These are phyloP conservation scores for Aspergillus japonicus DNA, from an alignment of 2,329 filamentous ascomycete genomes.

Conservation along the genomic window DNA sequence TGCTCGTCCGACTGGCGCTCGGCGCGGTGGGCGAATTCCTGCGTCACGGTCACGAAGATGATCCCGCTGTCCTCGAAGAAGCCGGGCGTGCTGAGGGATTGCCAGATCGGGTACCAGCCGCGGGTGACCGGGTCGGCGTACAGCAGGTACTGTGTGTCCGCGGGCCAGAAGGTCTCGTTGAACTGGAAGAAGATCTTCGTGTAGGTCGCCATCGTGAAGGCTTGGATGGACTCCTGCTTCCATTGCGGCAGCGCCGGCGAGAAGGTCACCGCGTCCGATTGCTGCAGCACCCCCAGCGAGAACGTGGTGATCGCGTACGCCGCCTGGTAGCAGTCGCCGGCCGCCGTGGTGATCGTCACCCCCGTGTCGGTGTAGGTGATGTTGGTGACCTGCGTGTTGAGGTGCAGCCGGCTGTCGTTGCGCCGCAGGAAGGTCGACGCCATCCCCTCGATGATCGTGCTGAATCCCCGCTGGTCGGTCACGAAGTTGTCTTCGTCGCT, in stretches of 20 bases:
- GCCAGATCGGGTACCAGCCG: constrained; percentile 62
- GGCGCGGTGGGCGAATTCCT: constrained; percentile 55
- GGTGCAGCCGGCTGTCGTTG: constrained; percentile 58
- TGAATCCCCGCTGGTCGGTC: constrained; percentile 61
- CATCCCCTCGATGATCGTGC: constrained; percentile 56
- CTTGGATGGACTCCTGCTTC: constrained; percentile 63
- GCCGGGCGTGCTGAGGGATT: constrained; percentile 58
- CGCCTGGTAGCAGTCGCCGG: constrained; percentile 58
- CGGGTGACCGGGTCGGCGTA: constrained; percentile 51
- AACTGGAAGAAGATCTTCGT: constrained; percentile 73
- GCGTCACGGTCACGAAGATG: constrained; percentile 63
- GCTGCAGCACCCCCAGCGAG: constrained; percentile 66
- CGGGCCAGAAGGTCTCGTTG: constrained; percentile 64
- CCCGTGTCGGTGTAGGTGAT: constrained; percentile 54
- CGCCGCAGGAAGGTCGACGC: constrained; percentile 57
- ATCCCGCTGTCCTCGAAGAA: constrained; percentile 64
- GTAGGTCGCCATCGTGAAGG: constrained; percentile 67
- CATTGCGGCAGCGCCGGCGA: constrained; percentile 59
- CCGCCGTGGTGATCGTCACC: constrained; percentile 55
- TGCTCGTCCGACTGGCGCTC: constrained; percentile 60
- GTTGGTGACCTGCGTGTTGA: constrained; percentile 58
- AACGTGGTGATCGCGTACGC: constrained; percentile 66
- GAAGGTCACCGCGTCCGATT: constrained; percentile 57
- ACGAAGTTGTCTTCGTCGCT: constrained; percentile 63
- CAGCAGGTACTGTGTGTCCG: constrained; percentile 54